Conservation (phyloP, 2,329 filamentous ascomycete genomes). For the Penicillium paneum region DNA sequence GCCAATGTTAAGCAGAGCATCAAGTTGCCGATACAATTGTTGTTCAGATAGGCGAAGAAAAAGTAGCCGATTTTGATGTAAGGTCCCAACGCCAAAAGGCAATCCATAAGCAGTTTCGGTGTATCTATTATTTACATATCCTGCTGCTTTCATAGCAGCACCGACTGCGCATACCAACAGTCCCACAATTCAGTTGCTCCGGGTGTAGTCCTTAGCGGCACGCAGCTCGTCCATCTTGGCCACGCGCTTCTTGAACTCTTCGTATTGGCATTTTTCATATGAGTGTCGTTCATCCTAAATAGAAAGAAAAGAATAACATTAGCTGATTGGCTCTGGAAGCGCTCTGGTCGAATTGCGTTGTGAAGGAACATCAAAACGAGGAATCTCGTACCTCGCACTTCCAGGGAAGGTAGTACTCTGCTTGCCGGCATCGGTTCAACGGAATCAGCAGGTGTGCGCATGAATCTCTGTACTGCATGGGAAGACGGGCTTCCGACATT, state of each 20-base stretch:
- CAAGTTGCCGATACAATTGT: background rate
- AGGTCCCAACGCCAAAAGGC: constrained; percentile 35
- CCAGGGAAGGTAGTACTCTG: constrained; percentile 94
- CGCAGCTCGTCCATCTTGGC: constrained; percentile 97
- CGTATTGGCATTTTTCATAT: constrained; percentile 99
- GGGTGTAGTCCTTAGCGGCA: constrained; percentile 74
- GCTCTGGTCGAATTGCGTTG: background rate
- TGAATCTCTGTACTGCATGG: constrained; percentile 88
- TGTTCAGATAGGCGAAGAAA: background rate
- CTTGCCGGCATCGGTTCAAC: constrained; percentile 87
- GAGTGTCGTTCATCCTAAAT: constrained; percentile 85
- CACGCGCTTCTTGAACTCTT: constrained; percentile 97
- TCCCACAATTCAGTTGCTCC: constrained; percentile 67
- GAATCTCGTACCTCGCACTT: constrained; percentile 78
- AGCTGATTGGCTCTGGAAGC: background rate
- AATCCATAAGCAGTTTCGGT: constrained; percentile 36
- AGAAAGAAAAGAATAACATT: constrained; percentile 7
- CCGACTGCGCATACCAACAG: constrained; percentile 25
- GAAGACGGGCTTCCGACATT: constrained; percentile 87
- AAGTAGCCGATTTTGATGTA: constrained; percentile 11
- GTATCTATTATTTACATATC: constrained; percentile 42
- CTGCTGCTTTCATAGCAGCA: constrained; percentile 28
- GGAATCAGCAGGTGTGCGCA: constrained; percentile 94
- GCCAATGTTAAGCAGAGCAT: background rate
- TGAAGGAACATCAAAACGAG: constrained; percentile 4